phyloP scores from a whole-genome alignment of 257 asterid genomes.

The Echites panduratus region DNA sequence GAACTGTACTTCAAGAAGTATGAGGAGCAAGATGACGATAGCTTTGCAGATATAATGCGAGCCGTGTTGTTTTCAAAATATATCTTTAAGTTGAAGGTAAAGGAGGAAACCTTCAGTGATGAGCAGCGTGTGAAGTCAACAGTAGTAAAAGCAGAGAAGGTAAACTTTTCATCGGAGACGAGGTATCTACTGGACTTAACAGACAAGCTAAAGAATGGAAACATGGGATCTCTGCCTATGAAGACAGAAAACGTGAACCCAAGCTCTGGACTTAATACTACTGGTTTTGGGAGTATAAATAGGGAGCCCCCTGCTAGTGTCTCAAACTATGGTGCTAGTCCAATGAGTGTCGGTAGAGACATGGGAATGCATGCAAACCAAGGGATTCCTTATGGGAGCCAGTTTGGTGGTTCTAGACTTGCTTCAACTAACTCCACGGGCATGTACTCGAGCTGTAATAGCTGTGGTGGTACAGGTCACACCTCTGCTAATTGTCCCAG shows the following conservation, averaged over 20 bases:
- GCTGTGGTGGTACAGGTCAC: slow-evolving; percentile 83
- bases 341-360: slow-evolving; percentile 30
- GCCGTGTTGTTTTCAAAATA: slow-evolving; percentile 45
- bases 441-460: slow-evolving; percentile 43
- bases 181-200: slow-evolving; percentile 43
- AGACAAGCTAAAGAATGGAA: slow-evolving; percentile 43
- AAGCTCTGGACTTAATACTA: slow-evolving; percentile 26
- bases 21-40: slow-evolving; percentile 79
- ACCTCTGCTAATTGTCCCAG: slow-evolving; percentile 70
- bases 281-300: slow-evolving; percentile 34
- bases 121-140: slow-evolving; percentile 86
- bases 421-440: slow-evolving; percentile 42
- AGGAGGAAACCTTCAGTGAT: slow-evolving; percentile 75
- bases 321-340: slow-evolving; percentile 27
- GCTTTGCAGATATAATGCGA: slow-evolving; percentile 48
- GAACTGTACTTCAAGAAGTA: slow-evolving; percentile 59
- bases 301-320: slow-evolving; percentile 28
- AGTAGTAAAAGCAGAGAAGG: slow-evolving; percentile 62
- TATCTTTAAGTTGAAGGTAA: slow-evolving; percentile 71
- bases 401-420: slow-evolving; percentile 41
- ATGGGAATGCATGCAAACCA: slow-evolving; percentile 28
- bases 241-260: slow-evolving; percentile 30
- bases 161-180: slow-evolving; percentile 48
- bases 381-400: slow-evolving; percentile 44
- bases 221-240: slow-evolving; percentile 29